phyloP scores from a whole-genome alignment of 2,329 filamentous ascomycete genomes.

The Aspergillus luchuensis region DNA sequence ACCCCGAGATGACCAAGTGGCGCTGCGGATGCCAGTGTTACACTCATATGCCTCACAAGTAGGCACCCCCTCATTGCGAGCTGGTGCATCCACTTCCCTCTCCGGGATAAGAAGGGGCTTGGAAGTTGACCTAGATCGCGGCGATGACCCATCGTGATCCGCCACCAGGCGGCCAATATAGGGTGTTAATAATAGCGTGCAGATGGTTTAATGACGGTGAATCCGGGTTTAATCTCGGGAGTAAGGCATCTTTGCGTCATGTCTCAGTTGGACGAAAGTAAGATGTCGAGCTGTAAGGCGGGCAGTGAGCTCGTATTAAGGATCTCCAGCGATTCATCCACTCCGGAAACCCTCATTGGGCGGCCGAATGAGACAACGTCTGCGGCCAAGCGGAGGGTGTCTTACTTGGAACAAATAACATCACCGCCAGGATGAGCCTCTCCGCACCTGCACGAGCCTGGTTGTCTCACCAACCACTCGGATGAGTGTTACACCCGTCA shows the following conservation, averaged over 20 bases:
- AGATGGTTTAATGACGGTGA: slow-evolving; percentile 3
- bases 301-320: slow-evolving; percentile 1
- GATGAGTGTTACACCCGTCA: slow-evolving; percentile 6
- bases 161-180: not conserved
- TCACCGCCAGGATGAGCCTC: not conserved
- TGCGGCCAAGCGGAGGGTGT: slow-evolving; percentile 11
- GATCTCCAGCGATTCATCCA: not conserved
- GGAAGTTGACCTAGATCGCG: not conserved
- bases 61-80: not conserved
- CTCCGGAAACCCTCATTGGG: not conserved
- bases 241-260: slow-evolving; percentile 11
- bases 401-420: slow-evolving; percentile 6
- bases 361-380: not conserved
- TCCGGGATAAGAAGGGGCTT: not conserved
- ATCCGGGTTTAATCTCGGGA: not conserved
- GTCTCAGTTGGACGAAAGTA: slow-evolving; percentile 4
- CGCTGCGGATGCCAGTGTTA: not conserved
- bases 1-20: not conserved
- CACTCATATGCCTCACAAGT: not conserved
- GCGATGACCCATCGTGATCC: not conserved
- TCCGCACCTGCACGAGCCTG: slow-evolving; percentile 7
- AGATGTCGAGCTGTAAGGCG: slow-evolving; percentile 3
- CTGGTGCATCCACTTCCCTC: not conserved
- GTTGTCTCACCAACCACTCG: not conserved
- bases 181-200: not conserved